These are phyloP conservation scores for Geranium brycei DNA, from an alignment of 345 rosid genomes.

Conservation along the genomic window DNA sequence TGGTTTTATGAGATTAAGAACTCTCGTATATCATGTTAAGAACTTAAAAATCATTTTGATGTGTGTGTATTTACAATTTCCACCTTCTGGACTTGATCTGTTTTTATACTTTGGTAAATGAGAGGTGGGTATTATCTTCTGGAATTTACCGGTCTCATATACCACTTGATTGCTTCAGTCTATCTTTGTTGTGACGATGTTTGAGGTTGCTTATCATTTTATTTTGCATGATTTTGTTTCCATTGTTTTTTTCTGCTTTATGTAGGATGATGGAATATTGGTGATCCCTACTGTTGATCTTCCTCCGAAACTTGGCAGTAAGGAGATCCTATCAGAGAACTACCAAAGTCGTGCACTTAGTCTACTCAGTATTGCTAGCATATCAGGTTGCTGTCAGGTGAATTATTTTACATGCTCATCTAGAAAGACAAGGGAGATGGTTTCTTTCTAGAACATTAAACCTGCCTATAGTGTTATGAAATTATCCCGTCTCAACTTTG, in stretches of 20 bases:
- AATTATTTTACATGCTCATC: neutral
- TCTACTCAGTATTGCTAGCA: conserved; percentile 76
- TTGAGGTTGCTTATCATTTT: neutral
- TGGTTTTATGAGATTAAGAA: neutral
- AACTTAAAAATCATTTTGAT: too few relatives aligned
- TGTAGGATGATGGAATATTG: conserved; percentile 84
- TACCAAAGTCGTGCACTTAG: conserved; percentile 43
- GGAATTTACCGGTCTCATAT: too few relatives aligned
- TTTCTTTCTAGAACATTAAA: neutral
- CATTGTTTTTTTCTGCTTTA: conserved; percentile 3
- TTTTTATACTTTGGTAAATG: too few relatives aligned
- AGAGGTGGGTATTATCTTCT: too few relatives aligned
- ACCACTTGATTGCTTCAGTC: too few relatives aligned
- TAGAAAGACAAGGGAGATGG: too few relatives aligned
- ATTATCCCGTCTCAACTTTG: neutral
- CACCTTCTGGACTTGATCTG: too few relatives aligned
- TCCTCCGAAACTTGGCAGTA: conserved; percentile 81
- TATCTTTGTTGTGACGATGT: neutral
- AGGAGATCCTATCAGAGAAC: conserved; percentile 60
- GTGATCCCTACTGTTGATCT: conserved; percentile 63
- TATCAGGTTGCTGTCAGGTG: conserved; percentile 99
- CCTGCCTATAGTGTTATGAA: neutral
- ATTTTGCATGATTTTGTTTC: neutral
- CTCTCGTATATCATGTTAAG: neutral
- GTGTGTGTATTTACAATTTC: too few relatives aligned